Evolutionary conservation across 2,329 filamentous ascomycete genomes (phyloP).

Genomic region (Talaromyces sp.): DNA sequence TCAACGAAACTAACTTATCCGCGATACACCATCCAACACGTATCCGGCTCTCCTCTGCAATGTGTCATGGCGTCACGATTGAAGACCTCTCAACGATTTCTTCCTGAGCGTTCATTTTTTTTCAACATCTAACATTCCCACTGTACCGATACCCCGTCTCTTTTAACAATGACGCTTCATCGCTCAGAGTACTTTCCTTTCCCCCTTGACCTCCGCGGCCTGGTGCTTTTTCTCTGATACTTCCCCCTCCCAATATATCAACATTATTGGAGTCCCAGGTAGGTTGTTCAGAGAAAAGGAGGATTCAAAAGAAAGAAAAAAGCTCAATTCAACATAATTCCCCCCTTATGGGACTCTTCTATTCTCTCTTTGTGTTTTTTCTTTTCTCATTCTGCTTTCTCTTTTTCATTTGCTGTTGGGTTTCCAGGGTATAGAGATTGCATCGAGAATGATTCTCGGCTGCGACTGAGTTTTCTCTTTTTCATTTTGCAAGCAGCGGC

Average conservation of each 20-base stretch:
- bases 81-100: conserved; percentile 47
- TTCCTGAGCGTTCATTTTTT: conserved; percentile 41
- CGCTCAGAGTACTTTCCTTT: conserved; percentile 22
- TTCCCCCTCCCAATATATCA: neutral
- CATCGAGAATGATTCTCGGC: conserved; percentile 7
- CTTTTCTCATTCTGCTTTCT: neutral
- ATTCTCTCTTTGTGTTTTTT: conserved; percentile 6
- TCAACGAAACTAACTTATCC: conserved; percentile 23
- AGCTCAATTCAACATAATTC: conserved; percentile 27
- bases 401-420: neutral
- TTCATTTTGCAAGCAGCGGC: conserved; percentile 10
- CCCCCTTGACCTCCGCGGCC: conserved; percentile 15
- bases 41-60: conserved; percentile 29
- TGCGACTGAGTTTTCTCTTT: conserved; percentile 1
- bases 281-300: conserved; percentile 10
- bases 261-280: conserved; percentile 8
- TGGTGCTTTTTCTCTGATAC: conserved; percentile 24
- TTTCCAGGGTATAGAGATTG: conserved; percentile 19
- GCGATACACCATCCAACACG: conserved; percentile 25
- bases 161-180: conserved; percentile 32
- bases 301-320: conserved; percentile 16
- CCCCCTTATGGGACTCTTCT: conserved; percentile 8
- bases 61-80: conserved; percentile 44
- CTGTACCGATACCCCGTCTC: conserved; percentile 40
- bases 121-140: conserved; percentile 40